Evolutionary conservation across 2,329 filamentous ascomycete species (phyloP).

Genomic region (Dryadomyces quercivorus): DNA sequence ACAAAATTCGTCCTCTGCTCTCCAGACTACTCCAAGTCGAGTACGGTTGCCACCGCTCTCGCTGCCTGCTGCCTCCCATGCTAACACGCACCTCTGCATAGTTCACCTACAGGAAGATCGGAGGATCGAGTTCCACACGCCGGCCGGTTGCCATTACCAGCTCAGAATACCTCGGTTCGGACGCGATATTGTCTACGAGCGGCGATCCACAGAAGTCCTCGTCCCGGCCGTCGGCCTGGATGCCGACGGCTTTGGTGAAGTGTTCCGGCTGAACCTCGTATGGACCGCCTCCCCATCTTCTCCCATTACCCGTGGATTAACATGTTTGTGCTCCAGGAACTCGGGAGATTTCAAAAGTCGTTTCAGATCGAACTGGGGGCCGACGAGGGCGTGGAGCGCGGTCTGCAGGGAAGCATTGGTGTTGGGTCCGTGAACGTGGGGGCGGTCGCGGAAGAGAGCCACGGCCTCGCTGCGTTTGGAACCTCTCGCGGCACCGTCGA

Average conservation of each 20-base stretch:
- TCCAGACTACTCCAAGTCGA: conserved; percentile 81
- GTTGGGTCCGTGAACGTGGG: conserved; percentile 80
- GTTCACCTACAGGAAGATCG: conserved; percentile 88
- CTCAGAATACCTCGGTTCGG: conserved; percentile 89
- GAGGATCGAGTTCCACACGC: conserved; percentile 84
- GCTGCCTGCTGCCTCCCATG: conserved; percentile 29
- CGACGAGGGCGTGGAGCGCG: conserved; percentile 61
- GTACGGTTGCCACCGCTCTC: conserved; percentile 1
- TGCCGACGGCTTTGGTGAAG: conserved; percentile 74
- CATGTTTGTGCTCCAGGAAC: conserved; percentile 33
- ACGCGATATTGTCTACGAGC: conserved; percentile 76
- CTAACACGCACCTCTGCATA: conserved; percentile 26
- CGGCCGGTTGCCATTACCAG: conserved; percentile 74
- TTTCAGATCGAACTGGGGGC: conserved; percentile 85
- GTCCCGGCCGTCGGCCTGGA: conserved; percentile 83
- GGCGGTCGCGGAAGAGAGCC: conserved; percentile 75
- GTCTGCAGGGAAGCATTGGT: conserved; percentile 75
- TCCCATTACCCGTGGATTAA: background rate
- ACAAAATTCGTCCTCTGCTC: conserved; percentile 83
- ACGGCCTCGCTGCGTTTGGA: conserved; percentile 85
- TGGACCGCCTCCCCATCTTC: background rate
- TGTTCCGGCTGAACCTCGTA: conserved; percentile 74
- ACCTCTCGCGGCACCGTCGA: conserved; percentile 93
- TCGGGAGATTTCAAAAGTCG: conserved; percentile 86
- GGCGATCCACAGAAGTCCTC: conserved; percentile 69